Evolutionary conservation across 495 filamentous ascomycete genomes (phyloP).

Genomic region (Neurospora sp.): DNA sequence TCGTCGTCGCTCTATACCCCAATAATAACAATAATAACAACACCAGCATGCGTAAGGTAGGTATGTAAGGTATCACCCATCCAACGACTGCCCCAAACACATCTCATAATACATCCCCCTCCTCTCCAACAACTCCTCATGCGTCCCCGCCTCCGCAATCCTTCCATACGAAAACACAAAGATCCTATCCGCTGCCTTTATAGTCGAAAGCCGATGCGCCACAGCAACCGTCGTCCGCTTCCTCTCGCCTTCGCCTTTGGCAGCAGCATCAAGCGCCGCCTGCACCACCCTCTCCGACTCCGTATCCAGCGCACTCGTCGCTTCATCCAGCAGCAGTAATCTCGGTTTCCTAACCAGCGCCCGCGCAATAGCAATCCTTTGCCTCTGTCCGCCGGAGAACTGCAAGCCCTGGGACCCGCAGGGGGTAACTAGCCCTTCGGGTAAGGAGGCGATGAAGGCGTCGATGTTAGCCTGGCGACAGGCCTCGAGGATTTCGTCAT

Average conservation of each 20-base stretch:
- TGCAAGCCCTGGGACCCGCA: slow-evolving; percentile 51
- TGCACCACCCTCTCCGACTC: slow-evolving; percentile 64
- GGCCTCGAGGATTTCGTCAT: slow-evolving; percentile 42
- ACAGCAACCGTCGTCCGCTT: slow-evolving; percentile 60
- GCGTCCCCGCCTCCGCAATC: slow-evolving; percentile 41
- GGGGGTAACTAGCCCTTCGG: slow-evolving; percentile 45
- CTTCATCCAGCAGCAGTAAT: slow-evolving; percentile 67
- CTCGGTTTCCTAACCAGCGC: slow-evolving; percentile 61
- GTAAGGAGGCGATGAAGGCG: slow-evolving; percentile 50
- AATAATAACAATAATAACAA: too few relatives aligned
- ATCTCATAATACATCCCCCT: slow-evolving; percentile 35
- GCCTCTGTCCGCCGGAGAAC: slow-evolving; percentile 67
- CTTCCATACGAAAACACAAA: slow-evolving; percentile 37
- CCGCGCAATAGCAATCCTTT: slow-evolving; percentile 65
- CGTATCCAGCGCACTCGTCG: slow-evolving; percentile 64
- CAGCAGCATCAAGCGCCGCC: slow-evolving; percentile 52
- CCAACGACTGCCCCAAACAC: slow-evolving; percentile 22
- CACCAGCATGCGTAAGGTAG: too few relatives aligned
- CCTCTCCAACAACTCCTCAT: slow-evolving; percentile 33
- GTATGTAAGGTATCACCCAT: background rate
- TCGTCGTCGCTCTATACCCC: background rate
- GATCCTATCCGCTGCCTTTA: slow-evolving; percentile 44
- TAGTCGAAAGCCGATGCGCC: slow-evolving; percentile 49
- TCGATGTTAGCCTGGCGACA: slow-evolving; percentile 50
- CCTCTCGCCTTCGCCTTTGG: slow-evolving; percentile 18